Evolutionary conservation across 495 filamentous ascomycete genomes (phyloP).

Genomic region (Penicillium chermesinum): DNA sequence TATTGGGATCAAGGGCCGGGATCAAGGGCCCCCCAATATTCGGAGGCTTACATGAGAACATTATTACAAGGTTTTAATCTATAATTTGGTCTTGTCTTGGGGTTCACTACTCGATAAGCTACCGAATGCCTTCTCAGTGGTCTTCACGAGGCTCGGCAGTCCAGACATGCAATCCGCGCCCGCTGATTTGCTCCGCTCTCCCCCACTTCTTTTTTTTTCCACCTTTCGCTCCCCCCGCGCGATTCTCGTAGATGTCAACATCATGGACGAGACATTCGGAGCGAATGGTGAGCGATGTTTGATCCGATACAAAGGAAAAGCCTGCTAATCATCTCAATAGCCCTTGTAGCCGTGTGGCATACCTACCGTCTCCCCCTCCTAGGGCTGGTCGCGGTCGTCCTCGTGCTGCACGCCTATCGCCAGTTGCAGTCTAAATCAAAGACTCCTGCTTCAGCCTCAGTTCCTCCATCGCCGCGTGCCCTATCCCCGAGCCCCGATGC

Average conservation of each 20-base stretch:
- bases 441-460: slow-evolving; percentile 25
- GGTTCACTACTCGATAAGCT: too few species aligned
- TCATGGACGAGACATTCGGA: not conserved
- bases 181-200: not conserved
- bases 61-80: too few species aligned
- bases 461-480: slow-evolving; percentile 34
- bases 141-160: too few species aligned
- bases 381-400: slow-evolving; percentile 17
- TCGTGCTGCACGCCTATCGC: slow-evolving; percentile 26
- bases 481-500: slow-evolving; percentile 22
- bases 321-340: slow-evolving; percentile 9
- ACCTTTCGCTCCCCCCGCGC: not conserved
- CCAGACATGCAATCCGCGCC: not conserved
- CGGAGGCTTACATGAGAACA: too few species aligned
- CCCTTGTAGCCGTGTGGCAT: slow-evolving; percentile 38
- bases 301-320: not conserved
- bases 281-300: not conserved
- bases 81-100: too few species aligned
- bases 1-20: too few species aligned
- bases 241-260: not conserved
- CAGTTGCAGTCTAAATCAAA: slow-evolving; percentile 23
- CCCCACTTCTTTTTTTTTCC: not conserved
- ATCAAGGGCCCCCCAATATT: too few species aligned
- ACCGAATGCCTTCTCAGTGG: too few species aligned
- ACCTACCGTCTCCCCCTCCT: slow-evolving; percentile 35